phyloP scores from a whole-genome alignment of 345 rosid genomes.

The Rubroshorea leprosula region DNA sequence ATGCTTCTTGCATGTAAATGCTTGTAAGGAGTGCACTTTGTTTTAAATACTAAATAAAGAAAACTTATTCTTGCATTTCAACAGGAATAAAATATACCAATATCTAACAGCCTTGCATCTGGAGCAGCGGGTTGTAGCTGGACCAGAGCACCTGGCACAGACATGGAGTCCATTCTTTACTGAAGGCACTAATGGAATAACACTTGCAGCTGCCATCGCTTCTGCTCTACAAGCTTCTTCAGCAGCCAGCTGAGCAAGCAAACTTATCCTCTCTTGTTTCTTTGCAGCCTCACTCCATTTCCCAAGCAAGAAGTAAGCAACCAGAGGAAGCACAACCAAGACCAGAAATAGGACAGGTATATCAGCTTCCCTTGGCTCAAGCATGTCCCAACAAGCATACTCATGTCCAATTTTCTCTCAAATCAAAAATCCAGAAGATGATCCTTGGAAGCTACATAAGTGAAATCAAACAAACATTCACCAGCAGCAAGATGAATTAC shows the following conservation, averaged over 20 bases:
- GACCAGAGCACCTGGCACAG: conserved; percentile 68
- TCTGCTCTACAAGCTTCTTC: conserved; percentile 73
- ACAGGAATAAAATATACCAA: conserved; percentile 42
- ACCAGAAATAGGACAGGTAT: conserved; percentile 67
- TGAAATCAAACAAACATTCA: conserved; percentile 19
- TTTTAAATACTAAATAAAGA: not conserved
- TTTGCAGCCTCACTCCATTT: conserved; percentile 76
- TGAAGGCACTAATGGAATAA: conserved; percentile 34
- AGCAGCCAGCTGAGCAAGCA: conserved; percentile 68
- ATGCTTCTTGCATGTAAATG: not conserved
- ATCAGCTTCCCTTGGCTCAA: conserved; percentile 89
- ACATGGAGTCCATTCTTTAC: conserved; percentile 40
- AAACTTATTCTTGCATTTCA: not conserved
- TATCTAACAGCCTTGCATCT: conserved; percentile 82
- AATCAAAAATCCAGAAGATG: conserved; percentile 18
- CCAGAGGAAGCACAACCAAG: conserved; percentile 80
- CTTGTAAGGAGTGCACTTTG: not conserved
- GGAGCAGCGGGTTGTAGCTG: conserved; percentile 82
- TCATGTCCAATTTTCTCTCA: conserved; percentile 55
- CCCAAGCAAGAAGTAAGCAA: conserved; percentile 66
- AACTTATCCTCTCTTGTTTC: conserved; percentile 50
- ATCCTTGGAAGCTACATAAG: conserved; percentile 28
- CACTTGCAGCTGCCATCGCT: conserved; percentile 34
- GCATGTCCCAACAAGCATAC: conserved; percentile 77
- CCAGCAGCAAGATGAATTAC: conserved; percentile 7